phyloP scores from a whole-genome alignment of 177 flowering plant genomes.

The Telopea speciosissima region DNA sequence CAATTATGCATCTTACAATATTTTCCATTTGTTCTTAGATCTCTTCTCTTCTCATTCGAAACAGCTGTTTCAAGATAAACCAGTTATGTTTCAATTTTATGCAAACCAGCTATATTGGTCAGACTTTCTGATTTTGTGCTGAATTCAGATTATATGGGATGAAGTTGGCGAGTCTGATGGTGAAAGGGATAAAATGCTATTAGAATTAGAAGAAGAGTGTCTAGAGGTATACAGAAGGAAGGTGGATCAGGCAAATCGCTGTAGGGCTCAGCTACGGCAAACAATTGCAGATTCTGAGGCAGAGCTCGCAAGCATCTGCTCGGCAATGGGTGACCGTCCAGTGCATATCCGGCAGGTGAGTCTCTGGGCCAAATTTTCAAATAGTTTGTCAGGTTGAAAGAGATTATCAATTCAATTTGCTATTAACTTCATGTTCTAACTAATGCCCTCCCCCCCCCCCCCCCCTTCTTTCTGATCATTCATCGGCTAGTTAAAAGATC shows the following conservation, averaged over 20 bases:
- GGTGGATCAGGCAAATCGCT: conserved; percentile 58
- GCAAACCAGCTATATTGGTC: background rate
- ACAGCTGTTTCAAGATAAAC: background rate
- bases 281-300: conserved; percentile 67
- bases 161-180: conserved; percentile 65
- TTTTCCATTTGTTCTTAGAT: background rate
- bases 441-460: background rate
- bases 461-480: background rate
- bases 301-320: conserved; percentile 63
- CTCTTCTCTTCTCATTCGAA: background rate
- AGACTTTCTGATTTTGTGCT: background rate
- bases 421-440: background rate
- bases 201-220: conserved; percentile 66
- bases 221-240: conserved; percentile 64
- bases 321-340: conserved; percentile 70
- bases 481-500: background rate
- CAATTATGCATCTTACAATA: background rate
- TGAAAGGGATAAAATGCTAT: conserved; percentile 54
- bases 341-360: conserved; percentile 60
- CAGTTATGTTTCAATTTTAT: background rate
- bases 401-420: background rate
- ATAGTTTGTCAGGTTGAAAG: background rate
- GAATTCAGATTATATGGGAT: conserved; percentile 61
- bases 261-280: conserved; percentile 57
- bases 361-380: background rate